A percentile compares a stretch with the other conserved stretches of the same genome.
phyloP scores from a whole-genome alignment of 495 filamentous ascomycete genomes.

The Penicillium angulare region DNA sequence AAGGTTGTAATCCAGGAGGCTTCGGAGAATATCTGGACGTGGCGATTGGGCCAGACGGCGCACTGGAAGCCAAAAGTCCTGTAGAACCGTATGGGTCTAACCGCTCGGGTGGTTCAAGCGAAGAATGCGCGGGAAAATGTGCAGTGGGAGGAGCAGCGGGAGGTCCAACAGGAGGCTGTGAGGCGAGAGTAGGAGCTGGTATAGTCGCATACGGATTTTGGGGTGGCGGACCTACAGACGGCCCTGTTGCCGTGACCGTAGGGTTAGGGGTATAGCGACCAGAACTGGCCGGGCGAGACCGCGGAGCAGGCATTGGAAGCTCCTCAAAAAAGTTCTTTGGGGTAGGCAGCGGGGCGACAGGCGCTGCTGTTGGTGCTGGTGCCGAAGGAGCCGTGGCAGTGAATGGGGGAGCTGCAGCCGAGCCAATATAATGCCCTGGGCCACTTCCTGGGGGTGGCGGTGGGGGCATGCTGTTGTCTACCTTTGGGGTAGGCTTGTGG shows the following conservation, averaged over 20 bases:
- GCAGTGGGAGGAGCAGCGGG: slow-evolving; percentile 6
- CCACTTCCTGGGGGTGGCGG: slow-evolving; percentile 60
- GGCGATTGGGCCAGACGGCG: slow-evolving; percentile 37
- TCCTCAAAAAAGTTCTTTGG: slow-evolving; percentile 85
- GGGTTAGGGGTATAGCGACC: slow-evolving; percentile 54
- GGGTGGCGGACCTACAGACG: slow-evolving; percentile 8
- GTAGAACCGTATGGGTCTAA: slow-evolving; percentile 60
- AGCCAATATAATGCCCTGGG: slow-evolving; percentile 37
- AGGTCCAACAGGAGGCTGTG: slow-evolving; percentile 22
- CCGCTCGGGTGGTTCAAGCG: slow-evolving; percentile 54
- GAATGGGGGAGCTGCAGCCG: slow-evolving; percentile 30
- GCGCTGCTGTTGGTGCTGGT: slow-evolving; percentile 18
- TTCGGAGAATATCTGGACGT: slow-evolving; percentile 41
- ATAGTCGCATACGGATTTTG: slow-evolving; percentile 6
- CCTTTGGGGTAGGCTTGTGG: slow-evolving; percentile 28
- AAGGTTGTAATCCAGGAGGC: slow-evolving; percentile 30
- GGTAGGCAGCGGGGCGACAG: slow-evolving; percentile 17
- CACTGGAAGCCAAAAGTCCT: slow-evolving; percentile 29
- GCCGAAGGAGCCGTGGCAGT: slow-evolving; percentile 10
- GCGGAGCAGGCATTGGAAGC: slow-evolving; percentile 63
- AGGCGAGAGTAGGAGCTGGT: slow-evolving; percentile 12
- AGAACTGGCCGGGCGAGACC: slow-evolving; percentile 44
- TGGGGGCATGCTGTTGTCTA: slow-evolving; percentile 31
- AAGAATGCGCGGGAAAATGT: slow-evolving; percentile 17
- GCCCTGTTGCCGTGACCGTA: slow-evolving; percentile 9